Percentiles rank a stretch among this genome's conserved stretches.
Conservation (phyloP, 2,329 filamentous ascomycete genomes). For the Fusarium kyushuense region DNA sequence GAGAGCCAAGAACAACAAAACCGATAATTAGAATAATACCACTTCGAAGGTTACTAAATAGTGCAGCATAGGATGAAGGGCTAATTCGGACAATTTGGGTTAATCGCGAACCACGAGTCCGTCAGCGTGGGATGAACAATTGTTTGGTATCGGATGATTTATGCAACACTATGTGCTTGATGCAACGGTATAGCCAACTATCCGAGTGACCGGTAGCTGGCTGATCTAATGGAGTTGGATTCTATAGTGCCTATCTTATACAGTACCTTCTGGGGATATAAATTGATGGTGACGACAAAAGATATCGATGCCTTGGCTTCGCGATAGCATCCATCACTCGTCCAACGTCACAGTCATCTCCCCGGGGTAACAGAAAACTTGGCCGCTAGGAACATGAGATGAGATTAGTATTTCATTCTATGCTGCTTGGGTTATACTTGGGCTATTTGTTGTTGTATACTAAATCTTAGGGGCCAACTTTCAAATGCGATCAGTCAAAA, state of each 20-base stretch:
- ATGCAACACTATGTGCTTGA: slow-evolving; percentile 24
- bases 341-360: no score
- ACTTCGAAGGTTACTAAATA: not conserved
- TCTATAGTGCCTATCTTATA: slow-evolving; percentile 4
- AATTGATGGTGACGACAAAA: not conserved
- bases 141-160: slow-evolving; percentile 25
- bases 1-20: slow-evolving; percentile 8
- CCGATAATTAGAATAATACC: not conserved
- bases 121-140: slow-evolving; percentile 4
- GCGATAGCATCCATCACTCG: no score
- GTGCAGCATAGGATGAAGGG: not conserved
- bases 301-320: no score
- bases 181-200: not conserved
- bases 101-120: not conserved
- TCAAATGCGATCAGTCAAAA: not conserved
- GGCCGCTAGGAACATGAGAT: no score
- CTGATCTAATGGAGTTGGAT: slow-evolving; percentile 26
- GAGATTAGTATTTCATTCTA: no score
- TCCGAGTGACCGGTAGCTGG: slow-evolving; percentile 18
- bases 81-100: not conserved
- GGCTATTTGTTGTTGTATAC: no score
- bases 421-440: no score
- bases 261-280: not conserved
- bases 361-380: no score
- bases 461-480: no score